Evolutionary conservation across 768 basidiomycete genomes (phyloP), one percentile per base, ranked within the genome.

Genomic region (Trametes maxima): DNA sequence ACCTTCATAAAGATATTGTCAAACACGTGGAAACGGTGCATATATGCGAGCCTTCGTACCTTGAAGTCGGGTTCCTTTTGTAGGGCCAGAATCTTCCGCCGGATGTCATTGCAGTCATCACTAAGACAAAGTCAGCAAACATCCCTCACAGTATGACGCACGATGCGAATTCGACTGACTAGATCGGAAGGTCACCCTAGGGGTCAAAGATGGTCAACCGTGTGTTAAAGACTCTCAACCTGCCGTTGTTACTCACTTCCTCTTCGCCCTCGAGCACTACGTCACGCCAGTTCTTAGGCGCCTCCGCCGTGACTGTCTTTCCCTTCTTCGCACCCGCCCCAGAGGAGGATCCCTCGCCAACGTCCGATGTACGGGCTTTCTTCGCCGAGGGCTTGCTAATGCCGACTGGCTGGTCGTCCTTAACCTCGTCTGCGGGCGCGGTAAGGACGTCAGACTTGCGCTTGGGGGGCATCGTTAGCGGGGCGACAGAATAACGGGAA

Each of bases 71-170:
- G 78, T 2, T 74, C 71, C 67, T 79, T 79, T 66, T 73, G 74
- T 44, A 80, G 67, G 2, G 69, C 57, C 13, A 75, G 69, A 37
- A 81, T 82, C 72, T 80, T 82, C 35, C 78, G 75, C 33, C 79
- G 73, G 57, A 82, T 72, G 10, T 81, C 79, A 45, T 77, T 78
- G 60, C 78, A 80, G 62, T 79, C 76, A 57, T 80, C 79, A 54
- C 79, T 80, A 51, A 24, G 8, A 54, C 19, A 21, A 47, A 17
- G 35, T 22, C 47, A 44, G 22, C 45, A 46, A 37, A 45, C 33
- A 19, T 33, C 46, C 28, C 42, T 13, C n/a, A 24, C n/a, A 28
- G 28, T 22, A 55, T 19, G 35, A 21, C 5, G 19, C 3, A 43
- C 14, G 28, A 33, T 33, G 28, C 1, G 25, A 14, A 17, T 4